Evolutionary conservation across 345 rosid species (phyloP), one percentile per base, ranked within the genome.

Genomic region (Dipteronia sinensis): DNA sequence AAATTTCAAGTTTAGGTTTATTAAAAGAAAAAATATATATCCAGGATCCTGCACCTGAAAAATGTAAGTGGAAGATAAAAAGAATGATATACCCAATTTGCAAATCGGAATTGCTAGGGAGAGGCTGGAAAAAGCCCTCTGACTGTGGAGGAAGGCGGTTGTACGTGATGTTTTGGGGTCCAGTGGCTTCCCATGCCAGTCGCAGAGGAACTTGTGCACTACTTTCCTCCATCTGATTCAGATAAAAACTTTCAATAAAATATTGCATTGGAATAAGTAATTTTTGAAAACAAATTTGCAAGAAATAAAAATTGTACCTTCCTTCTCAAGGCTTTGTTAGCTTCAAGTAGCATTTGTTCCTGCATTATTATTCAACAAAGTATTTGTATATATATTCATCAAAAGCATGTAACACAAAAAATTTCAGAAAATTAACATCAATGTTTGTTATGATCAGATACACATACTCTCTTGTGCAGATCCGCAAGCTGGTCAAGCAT

Each of bases 391-490:
- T 29, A 5, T 29, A 7, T 3, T 2, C n/a, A 38, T 59, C 2
- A 44, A 20, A 65, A n/a, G n/a, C 64, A 27, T 27, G 29, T 27
- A 27, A 27, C 29, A 27, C 1, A 27, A 27, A 27, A 27, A 27
- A 27, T 27, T 27, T 27, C 34, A 2, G 3, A 1, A 29, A 29
- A 29, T 29, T 29, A 29, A 3, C 66, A 38, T 56, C 49, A 10
- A 34, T n/a, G 6, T 68, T 31, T 56, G 10, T n/a, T 40, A 13
- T 12, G 11, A 31, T 20, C 11, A n/a, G 17, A 16, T 7, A 47
- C 11, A 44, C 80, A 0, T 84, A 90, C 94, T 89, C 76, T 86
- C 78, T 76, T 87, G 17, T 89, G 91, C 69, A 89, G 91, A 73
- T 86, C 86, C 40, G 81, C 49, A 25, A 89, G 82, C 77, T 86